Conservation (phyloP, 441 rosid species). For the Gossypium lobatum region DNA sequence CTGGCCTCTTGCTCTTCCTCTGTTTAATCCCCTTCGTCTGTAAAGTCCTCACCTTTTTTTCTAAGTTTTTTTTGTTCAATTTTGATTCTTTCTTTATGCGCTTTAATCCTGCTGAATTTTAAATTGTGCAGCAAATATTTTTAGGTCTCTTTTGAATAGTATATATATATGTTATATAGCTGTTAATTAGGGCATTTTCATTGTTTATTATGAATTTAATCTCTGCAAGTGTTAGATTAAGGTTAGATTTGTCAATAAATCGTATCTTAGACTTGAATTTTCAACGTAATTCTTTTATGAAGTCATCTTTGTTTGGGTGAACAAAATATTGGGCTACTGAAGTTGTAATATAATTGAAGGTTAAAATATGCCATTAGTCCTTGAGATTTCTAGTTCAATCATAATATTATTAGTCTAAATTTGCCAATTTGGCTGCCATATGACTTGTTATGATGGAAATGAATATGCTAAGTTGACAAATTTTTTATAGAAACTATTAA, state of each 20-base stretch:
- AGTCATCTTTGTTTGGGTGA: background rate
- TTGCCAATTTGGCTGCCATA: too few species aligned
- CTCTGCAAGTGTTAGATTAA: background rate
- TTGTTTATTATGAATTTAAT: background rate
- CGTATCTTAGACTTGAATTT: background rate
- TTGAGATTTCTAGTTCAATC: too few species aligned
- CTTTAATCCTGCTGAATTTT: background rate
- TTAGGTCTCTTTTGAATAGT: background rate
- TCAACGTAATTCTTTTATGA: background rate
- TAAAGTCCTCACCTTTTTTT: constrained; percentile 16
- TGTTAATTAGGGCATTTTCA: background rate
- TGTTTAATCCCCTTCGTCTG: constrained; percentile 66
- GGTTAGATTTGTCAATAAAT: background rate
- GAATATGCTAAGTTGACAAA: too few species aligned
- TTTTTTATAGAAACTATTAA: too few species aligned
- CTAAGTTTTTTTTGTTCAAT: background rate
- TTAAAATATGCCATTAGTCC: too few species aligned
- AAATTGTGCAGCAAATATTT: background rate
- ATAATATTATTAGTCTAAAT: too few species aligned
- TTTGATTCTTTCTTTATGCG: background rate
- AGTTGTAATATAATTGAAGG: background rate
- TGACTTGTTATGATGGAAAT: too few species aligned
- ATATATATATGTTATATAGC: background rate
- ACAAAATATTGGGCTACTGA: background rate
- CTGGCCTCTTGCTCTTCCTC: constrained; percentile 70